A percentile compares a stretch with the other conserved stretches of the same genome.
Evolutionary conservation across 441 rosid species (phyloP).

Genomic region (Flueggea neowawraea): DNA sequence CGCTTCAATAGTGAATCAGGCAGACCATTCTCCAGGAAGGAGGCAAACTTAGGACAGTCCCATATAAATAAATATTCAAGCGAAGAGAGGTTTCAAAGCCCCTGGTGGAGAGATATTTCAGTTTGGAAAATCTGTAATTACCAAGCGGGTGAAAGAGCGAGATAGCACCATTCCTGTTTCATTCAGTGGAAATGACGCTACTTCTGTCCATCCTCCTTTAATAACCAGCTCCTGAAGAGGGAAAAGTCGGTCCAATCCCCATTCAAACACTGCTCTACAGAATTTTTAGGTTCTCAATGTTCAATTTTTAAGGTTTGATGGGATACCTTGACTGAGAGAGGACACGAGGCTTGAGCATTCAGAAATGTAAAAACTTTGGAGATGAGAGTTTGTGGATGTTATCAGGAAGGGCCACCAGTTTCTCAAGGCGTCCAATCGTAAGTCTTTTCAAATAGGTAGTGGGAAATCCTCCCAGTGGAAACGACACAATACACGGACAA

Average conservation of each 20-base stretch:
- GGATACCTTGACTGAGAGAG: no score
- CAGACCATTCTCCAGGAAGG: not conserved
- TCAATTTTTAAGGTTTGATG: no score
- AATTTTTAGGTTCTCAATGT: no score
- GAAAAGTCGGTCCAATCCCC: conserved; percentile 7
- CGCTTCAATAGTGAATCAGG: not conserved
- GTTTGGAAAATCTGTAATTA: not conserved
- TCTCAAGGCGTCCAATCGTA: no score
- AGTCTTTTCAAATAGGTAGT: conserved; percentile 1
- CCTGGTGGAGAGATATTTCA: conserved; percentile 3
- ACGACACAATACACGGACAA: not conserved
- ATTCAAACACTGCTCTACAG: not conserved
- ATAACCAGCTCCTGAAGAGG: not conserved
- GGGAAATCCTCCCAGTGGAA: not conserved
- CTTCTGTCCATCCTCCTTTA: not conserved
- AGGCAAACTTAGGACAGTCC: conserved; percentile 1
- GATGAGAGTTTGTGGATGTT: no score
- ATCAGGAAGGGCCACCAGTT: no score
- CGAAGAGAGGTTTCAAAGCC: not conserved
- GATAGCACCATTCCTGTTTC: conserved; percentile 9
- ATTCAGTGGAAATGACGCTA: not conserved
- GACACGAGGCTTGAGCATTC: no score
- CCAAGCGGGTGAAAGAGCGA: not conserved
- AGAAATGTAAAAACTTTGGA: no score
- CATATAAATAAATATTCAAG: not conserved